Base-by-base conservation (phyloP, 495 filamentous ascomycete genomes). In the Apodospora peruviana region DNA sequence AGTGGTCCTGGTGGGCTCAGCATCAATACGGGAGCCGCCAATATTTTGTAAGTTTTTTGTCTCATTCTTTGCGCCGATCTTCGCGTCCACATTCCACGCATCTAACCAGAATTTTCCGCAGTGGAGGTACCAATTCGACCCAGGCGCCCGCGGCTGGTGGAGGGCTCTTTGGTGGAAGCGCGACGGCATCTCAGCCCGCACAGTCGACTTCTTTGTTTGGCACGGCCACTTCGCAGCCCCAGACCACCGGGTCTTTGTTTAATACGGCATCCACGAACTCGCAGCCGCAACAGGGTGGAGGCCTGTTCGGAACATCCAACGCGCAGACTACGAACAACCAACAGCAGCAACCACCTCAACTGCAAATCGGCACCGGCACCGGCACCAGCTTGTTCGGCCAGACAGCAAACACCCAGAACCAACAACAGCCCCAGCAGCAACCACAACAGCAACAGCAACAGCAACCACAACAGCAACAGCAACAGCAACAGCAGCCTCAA, bases 21-120 rank as follows among this genome's bases (percentile, higher is more conserved):
- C 48, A 86, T 93, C 61, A 91, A 88, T 62, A 93, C 87, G n/a
- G 78, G 71, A 38, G 75, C 81, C 29, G 80, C 84, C 47, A 87
- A 85, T 68, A 75, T 86, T 34, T 76, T 87, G 60, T 89, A 57
- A 59, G 73, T 72, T 47, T 18, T 11, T 11, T 46, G 36, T 18
- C 34, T 37, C 18, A 32, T 43, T 41, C 21, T 29, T 16, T 16
- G 21, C 18, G 20, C 20, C 22, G 22, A 19, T 16, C 41, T 18
- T 40, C 45, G 41, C 43, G 18, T 34, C 17, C 32, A n/a, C 42
- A 2, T 3, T 1, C 12, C 40, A 12, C 17, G 5, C 12, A 29
- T 3, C 21, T 27, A 49, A 42, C 41, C 43, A 50, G 21, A 22
- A 5, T 25, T 27, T 47, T 29, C 43, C 43, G 52, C 52, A 72